These are phyloP conservation scores for Antitrichia curtipendula DNA, from an alignment of 225 moss, liverwort and hornwort species.

Conservation along the genomic window DNA sequence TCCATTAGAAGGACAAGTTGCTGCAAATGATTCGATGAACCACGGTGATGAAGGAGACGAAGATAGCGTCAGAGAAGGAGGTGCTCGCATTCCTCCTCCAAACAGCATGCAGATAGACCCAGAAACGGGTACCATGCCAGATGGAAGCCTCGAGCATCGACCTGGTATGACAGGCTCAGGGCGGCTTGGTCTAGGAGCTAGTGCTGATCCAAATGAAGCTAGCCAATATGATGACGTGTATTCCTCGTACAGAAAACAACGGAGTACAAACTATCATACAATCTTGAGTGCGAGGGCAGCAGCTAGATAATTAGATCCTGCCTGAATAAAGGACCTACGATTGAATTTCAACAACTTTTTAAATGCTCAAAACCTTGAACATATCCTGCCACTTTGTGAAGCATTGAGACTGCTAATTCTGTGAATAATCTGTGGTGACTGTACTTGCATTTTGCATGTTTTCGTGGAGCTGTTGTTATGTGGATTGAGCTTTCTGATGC, in stretches of 20 bases:
- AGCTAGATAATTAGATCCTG: constrained; percentile 25
- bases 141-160: constrained; percentile 89
- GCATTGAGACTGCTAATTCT: background rate
- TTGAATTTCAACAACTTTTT: background rate
- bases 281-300: constrained; percentile 94
- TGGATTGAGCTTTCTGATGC: background rate
- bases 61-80: constrained; percentile 61
- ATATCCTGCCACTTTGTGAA: background rate
- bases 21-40: constrained; percentile 18
- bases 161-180: constrained; percentile 89
- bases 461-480: background rate
- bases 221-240: constrained; percentile 98
- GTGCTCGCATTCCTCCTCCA: constrained; percentile 84
- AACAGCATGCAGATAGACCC: constrained; percentile 76
- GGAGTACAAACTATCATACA: constrained; percentile 93
- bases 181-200: constrained; percentile 81
- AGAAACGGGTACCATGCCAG: constrained; percentile 69
- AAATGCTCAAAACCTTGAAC: background rate
- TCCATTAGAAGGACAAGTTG: constrained; percentile 77
- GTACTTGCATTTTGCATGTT: background rate
- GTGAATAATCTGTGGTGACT: background rate
- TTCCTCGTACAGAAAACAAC: constrained; percentile 92
- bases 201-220: constrained; percentile 86
- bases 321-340: background rate
- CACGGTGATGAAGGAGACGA: constrained; percentile 46